Evolutionary conservation across 129 eudicot genomes (phyloP).

Genomic region (Chrysanthemum lavandulifolium): DNA sequence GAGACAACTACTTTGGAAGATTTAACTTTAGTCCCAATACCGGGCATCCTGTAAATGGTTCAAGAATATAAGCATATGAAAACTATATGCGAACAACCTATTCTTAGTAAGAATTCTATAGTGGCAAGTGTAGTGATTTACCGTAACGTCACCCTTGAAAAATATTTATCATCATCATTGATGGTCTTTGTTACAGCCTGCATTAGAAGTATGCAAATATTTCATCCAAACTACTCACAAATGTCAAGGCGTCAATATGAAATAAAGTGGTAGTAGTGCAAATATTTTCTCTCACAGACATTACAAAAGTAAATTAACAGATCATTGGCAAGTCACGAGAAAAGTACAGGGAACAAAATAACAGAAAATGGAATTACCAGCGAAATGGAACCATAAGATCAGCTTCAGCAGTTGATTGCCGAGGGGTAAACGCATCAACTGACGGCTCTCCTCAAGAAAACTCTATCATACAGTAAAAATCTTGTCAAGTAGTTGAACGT

Average conservation of each 20-base stretch:
- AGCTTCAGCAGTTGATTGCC: constrained; percentile 98
- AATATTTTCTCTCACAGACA: too few relatives aligned
- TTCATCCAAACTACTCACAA: constrained; percentile 5
- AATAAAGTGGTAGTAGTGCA: background rate
- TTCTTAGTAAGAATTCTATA: constrained; percentile 3
- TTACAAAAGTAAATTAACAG: too few relatives aligned
- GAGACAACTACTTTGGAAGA: constrained; percentile 61
- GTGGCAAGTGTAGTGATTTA: constrained; percentile 25
- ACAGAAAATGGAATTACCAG: constrained; percentile 47
- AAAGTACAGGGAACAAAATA: background rate
- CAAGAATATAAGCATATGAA: background rate
- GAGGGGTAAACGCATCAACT: constrained; percentile 98
- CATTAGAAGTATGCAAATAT: constrained; percentile 23
- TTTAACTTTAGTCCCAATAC: constrained; percentile 54
- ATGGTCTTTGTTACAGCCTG: constrained; percentile 98
- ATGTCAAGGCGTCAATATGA: constrained; percentile 14
- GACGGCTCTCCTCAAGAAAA: constrained; percentile 96
- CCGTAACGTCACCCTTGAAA: constrained; percentile 86
- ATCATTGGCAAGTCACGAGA: too few relatives aligned
- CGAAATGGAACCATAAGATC: constrained; percentile 97
- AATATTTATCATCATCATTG: constrained; percentile 85
- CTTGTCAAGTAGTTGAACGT: constrained; percentile 4
- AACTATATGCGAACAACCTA: background rate
- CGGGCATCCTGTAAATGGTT: constrained; percentile 66
- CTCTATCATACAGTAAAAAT: constrained; percentile 45